Base-by-base conservation (phyloP, 805 yeast genomes). In the Cephaloascus fragrans region DNA sequence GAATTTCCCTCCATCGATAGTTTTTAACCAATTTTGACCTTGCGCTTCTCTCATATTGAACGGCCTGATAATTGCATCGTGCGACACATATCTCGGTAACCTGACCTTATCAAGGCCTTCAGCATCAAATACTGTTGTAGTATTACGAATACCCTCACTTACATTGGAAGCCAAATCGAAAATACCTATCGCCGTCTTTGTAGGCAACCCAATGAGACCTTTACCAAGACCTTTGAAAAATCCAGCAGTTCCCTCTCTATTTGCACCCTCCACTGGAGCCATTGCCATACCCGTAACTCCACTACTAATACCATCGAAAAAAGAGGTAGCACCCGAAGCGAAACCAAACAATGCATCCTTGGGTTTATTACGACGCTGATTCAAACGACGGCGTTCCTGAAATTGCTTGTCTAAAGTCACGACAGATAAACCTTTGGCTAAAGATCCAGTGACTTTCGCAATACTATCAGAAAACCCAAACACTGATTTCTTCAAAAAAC, bases 381-480 rank as follows among this genome's bases (percentile, higher is more conserved):
- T 78, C 42, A 80, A 62, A 37, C 94, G 69, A 45, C 97, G 78
- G 40, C 80, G 71, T 44, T 81, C 89, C 58, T 90, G 97, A 60
- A 82, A 93, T 36, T 76, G 73, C 41, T 74, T 67, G 59, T 90
- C 98, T 67, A 93, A 73, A 0, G 97, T 89, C 0, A 87, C 95
- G 17, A 80, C 89, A 0, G 96, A 79, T 32, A 93, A 64, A 0
- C 98, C 97, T 59, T 93, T 93, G 0, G 98, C 95, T 50, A 93
- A 66, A 0, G 96, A 85, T 1, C 96, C 96, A 0, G 97, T 86
- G 26, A 94, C 75, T 58, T 88, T 86, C 3, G 97, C 83, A 59
- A 93, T 69, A 47, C 96, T 86, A 61, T 94, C 97, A 18, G 96
- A 83, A 37, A 93, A 71, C 3, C 98, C 97, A 65, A 84, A 94